Conservation (phyloP, 257 asterid genomes). For the Rehmannia glutinosa region DNA sequence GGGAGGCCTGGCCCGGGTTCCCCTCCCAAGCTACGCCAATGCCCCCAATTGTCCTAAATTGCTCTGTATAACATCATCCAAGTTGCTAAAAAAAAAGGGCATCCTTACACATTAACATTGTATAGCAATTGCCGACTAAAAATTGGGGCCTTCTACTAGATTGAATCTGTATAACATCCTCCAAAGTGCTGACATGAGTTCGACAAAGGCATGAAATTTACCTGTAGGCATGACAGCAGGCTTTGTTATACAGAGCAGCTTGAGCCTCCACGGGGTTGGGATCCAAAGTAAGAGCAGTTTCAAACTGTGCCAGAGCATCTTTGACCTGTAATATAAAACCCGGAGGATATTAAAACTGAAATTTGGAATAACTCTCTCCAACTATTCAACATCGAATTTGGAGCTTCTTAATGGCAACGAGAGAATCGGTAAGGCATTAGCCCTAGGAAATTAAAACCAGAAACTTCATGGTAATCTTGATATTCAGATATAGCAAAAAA, state of each 20-base stretch:
- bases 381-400: neutral
- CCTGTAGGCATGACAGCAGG: constrained; percentile 98
- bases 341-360: neutral
- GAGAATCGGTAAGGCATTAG: constrained; percentile 6
- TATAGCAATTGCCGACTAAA: too few species aligned
- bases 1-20: too few species aligned
- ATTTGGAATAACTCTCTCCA: constrained; percentile 3
- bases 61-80: too few species aligned
- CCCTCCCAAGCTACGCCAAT: too few species aligned
- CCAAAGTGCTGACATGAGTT: neutral
- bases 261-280: constrained; percentile 80
- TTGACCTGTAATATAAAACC: constrained; percentile 53
- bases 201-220: constrained; percentile 13
- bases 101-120: too few species aligned
- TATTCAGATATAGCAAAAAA: neutral
- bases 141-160: too few species aligned
- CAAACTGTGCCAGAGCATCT: constrained; percentile 87
- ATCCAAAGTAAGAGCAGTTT: constrained; percentile 78
- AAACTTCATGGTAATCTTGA: neutral
- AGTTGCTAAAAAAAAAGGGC: too few species aligned
- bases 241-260: constrained; percentile 96
- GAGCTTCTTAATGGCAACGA: neutral
- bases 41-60: too few species aligned
- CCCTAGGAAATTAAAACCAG: neutral
- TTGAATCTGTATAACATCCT: neutral